Percentiles rank a stretch among this genome's conserved stretches.
Evolutionary conservation across 257 asterid species (phyloP).

Genomic region (Forsythia suspensa): DNA sequence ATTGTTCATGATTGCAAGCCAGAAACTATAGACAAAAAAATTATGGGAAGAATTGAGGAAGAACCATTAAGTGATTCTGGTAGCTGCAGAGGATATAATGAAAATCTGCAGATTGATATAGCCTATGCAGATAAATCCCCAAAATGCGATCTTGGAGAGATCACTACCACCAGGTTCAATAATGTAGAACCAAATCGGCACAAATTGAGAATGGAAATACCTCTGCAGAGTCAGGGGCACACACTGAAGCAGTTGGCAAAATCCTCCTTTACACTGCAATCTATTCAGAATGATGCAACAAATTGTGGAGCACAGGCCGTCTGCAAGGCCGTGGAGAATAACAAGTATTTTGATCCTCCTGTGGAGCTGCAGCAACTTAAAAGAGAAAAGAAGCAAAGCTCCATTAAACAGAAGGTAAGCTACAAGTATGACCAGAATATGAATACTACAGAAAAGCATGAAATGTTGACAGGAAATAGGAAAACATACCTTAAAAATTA

Average conservation of each 20-base stretch:
- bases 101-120: conserved; percentile 26
- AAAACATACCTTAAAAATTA: conserved; percentile 16
- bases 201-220: conserved; percentile 28
- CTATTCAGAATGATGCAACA: conserved; percentile 28
- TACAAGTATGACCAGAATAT: conserved; percentile 29
- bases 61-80: conserved; percentile 26
- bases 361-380: conserved; percentile 28
- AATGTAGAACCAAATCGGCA: conserved; percentile 12
- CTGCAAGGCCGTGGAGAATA: conserved; percentile 31
- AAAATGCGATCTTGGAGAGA: conserved; percentile 26
- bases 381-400: conserved; percentile 33
- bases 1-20: conserved; percentile 30
- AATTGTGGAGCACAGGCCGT: conserved; percentile 12
- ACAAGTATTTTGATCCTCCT: conserved; percentile 21
- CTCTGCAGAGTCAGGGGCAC: conserved; percentile 25
- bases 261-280: conserved; percentile 25
- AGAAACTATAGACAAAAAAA: conserved; percentile 25
- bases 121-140: conserved; percentile 18
- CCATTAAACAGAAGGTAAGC: conserved; percentile 33
- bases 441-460: conserved; percentile 33
- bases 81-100: conserved; percentile 25
- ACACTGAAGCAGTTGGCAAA: conserved; percentile 26
- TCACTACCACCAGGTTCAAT: conserved; percentile 11
- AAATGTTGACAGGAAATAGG: conserved; percentile 29
- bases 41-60: conserved; percentile 23